These are phyloP conservation scores for Cladosporium velox DNA, from an alignment of 2,329 filamentous ascomycete genomes.

Conservation along the genomic window DNA sequence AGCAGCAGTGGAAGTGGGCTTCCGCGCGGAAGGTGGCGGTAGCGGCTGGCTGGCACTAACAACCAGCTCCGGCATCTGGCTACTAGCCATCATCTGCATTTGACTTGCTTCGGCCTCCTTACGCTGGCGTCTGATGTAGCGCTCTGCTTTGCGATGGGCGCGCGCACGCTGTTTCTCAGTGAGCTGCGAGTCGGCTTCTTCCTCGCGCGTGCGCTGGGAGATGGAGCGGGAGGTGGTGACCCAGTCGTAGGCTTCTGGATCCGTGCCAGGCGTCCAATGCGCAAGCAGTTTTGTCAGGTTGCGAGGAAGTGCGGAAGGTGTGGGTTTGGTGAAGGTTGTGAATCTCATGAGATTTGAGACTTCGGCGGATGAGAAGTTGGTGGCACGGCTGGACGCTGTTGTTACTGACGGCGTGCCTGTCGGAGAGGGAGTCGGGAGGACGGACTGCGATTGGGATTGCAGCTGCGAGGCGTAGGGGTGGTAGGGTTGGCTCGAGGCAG, in stretches of 20 bases:
- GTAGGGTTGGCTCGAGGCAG: constrained; percentile 9
- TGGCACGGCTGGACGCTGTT: constrained; percentile 28
- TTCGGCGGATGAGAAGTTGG: constrained; percentile 33
- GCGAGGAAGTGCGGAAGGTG: constrained; percentile 32
- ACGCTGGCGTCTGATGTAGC: constrained; percentile 43
- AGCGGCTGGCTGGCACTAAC: constrained; percentile 35
- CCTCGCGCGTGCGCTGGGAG: constrained; percentile 31
- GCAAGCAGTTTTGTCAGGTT: constrained; percentile 41
- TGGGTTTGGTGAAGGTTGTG: constrained; percentile 38
- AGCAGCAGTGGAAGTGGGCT: neutral
- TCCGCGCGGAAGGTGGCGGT: neutral
- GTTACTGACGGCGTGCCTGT: constrained; percentile 35
- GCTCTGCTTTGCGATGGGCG: constrained; percentile 42
- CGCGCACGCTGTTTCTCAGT: constrained; percentile 42
- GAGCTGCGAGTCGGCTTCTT: constrained; percentile 39
- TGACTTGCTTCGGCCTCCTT: constrained; percentile 39
- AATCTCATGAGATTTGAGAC: constrained; percentile 40
- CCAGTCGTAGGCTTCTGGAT: constrained; percentile 47
- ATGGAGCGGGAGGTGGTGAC: constrained; percentile 35
- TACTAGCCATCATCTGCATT: constrained; percentile 31
- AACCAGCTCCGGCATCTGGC: constrained; percentile 34
- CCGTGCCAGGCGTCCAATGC: constrained; percentile 45
- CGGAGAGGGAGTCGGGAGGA: constrained; percentile 36
- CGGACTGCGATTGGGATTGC: constrained; percentile 19
- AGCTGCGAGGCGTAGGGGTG: constrained; percentile 8